Evolutionary conservation across 108 stramenopile genomes (phyloP), one percentile per base, ranked within the genome.

Genomic region (Cyclostephanos invisitatus): DNA sequence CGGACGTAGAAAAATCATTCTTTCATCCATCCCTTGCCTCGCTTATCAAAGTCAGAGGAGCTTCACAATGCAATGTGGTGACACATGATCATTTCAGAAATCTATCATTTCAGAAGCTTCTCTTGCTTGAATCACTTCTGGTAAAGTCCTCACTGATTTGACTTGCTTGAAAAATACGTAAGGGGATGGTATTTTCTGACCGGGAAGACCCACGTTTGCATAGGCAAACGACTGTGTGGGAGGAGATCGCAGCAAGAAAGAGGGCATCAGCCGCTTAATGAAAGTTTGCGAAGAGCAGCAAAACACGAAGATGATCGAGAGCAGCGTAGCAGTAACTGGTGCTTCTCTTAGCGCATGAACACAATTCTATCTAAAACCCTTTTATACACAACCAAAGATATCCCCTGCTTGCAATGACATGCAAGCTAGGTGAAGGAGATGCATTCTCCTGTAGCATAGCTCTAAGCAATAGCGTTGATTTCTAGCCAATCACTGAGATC

Each of bases 181-280:
- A 51, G 15, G 60, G 25, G 25, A 29, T 44, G 40, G 12, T 9
- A 37, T 4, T 32, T 3, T 4, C 62, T 27, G 5, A 22, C 20
- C 27, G 20, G 37, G 29, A 40, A 37, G 28, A 11, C 8, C 47
- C 28, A 24, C 28, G 38, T 15, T 47, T 37, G 28, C 48, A 44
- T 18, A 11, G 38, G 56, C 17, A 49, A 38, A 3, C 40, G 32
- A 35, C 64, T 21, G 60, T 56, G 27, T 74, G 73, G 73, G 64
- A 74, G 25, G 66, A 66, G 38, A 57, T 74, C 32, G 63, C 73
- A 58, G 64, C 44, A 50, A 57, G 29, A 27, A 74, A 58, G 56
- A 64, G 46, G 73, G 64, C 3, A 21, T 54, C 46, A 20, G 15
- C 20, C 62, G 62, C 24, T 48, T 64, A 18, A 10, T 22, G 25